phyloP scores from a whole-genome alignment of 108 stramenopile genomes.

The Bacterosira constricta region DNA sequence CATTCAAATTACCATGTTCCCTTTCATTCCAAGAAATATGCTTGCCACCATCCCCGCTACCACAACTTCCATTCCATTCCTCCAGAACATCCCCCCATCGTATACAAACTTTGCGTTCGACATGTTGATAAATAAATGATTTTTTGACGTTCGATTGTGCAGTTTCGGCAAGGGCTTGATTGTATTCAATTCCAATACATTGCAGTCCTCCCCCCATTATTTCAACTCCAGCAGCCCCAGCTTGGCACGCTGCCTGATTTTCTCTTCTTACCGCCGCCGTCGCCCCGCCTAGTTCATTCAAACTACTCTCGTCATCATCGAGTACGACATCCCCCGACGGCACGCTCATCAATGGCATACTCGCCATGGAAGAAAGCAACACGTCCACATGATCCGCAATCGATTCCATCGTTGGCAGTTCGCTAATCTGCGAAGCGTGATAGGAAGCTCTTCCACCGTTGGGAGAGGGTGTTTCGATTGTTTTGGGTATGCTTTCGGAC shows the following conservation, averaged over 20 bases:
- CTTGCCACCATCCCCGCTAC: not conserved
- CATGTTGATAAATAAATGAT: not conserved
- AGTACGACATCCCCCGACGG: not conserved
- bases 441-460: not conserved
- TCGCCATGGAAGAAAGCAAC: not conserved
- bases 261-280: not conserved
- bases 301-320: not conserved
- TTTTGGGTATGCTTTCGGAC: not conserved
- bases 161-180: conserved; percentile 53
- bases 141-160: conserved; percentile 35
- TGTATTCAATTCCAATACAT: conserved; percentile 83
- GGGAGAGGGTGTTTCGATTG: not conserved
- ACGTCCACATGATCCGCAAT: not conserved
- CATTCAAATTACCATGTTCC: not conserved
- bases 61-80: conserved; percentile 19
- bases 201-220: conserved; percentile 21
- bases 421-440: not conserved
- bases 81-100: conserved; percentile 63
- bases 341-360: no score
- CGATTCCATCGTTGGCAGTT: not conserved
- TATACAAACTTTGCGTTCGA: conserved; percentile 46
- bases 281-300: not conserved
- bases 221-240: not conserved
- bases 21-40: not conserved
- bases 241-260: not conserved